phyloP scores from a whole-genome alignment of 2,329 filamentous ascomycete genomes.

The Fusarium sp. region DNA sequence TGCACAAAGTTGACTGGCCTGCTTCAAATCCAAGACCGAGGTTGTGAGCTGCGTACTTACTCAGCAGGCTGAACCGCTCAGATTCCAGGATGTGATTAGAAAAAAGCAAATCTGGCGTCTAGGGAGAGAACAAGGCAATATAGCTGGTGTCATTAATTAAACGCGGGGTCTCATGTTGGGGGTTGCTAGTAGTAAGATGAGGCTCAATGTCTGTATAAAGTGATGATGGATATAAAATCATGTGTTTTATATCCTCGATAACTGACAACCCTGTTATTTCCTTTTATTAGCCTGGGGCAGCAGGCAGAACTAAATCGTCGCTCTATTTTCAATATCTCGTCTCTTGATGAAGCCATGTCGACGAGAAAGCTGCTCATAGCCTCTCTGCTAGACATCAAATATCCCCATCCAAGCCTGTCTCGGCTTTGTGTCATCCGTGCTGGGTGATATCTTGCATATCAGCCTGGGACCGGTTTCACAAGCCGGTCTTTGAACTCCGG shows the following conservation, averaged over 20 bases:
- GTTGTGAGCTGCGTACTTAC: slow-evolving; percentile 29
- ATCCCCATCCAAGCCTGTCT: slow-evolving; percentile 3
- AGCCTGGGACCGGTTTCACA: slow-evolving; percentile 24
- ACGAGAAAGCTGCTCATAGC: not conserved
- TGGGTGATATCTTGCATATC: slow-evolving; percentile 30
- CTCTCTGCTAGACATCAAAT: slow-evolving; percentile 1
- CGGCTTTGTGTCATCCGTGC: slow-evolving; percentile 3
- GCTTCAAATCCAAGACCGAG: slow-evolving; percentile 26
- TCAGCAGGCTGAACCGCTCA: slow-evolving; percentile 33
- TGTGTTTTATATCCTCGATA: not conserved
- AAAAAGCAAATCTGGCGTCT: slow-evolving; percentile 30
- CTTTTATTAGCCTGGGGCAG: not conserved
- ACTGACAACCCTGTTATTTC: not conserved
- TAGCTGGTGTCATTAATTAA: slow-evolving; percentile 9
- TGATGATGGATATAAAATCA: not conserved
- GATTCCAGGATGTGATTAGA: slow-evolving; percentile 21
- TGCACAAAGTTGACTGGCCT: slow-evolving; percentile 17
- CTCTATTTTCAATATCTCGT: not conserved
- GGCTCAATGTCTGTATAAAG: slow-evolving; percentile 8
- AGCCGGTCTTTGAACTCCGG: slow-evolving; percentile 30
- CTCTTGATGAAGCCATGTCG: not conserved
- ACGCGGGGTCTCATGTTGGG: slow-evolving; percentile 20
- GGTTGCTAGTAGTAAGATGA: slow-evolving; percentile 10
- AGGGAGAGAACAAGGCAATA: slow-evolving; percentile 5
- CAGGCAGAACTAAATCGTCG: not conserved